phyloP scores from a whole-genome alignment of 75 land plant genomes.

The Picea glauca region DNA sequence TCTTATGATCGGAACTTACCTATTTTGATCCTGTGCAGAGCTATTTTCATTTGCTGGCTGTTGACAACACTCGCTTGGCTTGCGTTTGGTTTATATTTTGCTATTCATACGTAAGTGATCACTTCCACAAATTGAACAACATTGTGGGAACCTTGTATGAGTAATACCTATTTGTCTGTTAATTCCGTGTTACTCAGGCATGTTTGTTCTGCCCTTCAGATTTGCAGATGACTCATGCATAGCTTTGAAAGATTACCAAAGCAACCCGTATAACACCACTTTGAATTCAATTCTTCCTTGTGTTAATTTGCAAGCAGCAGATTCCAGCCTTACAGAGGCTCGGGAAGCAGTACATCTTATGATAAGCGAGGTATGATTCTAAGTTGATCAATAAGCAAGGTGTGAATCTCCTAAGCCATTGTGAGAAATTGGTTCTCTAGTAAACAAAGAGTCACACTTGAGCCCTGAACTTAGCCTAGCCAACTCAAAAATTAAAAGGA shows the following conservation, averaged over 20 bases:
- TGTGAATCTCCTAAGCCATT: too few relatives aligned
- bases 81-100: slow-evolving; percentile 40
- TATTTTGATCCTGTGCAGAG: slow-evolving; percentile 26
- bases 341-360: slow-evolving; percentile 37
- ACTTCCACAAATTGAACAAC: neutral
- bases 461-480: too few relatives aligned
- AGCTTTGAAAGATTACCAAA: slow-evolving; percentile 43
- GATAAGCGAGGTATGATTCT: slow-evolving; percentile 33
- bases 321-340: slow-evolving; percentile 22
- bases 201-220: slow-evolving; percentile 19
- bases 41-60: slow-evolving; percentile 38
- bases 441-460: too few relatives aligned
- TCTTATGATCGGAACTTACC: neutral
- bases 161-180: neutral
- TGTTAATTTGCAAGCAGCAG: slow-evolving; percentile 29
- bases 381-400: too few relatives aligned
- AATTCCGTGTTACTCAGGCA: neutral
- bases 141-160: neutral
- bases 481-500: too few relatives aligned
- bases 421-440: too few relatives aligned
- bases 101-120: slow-evolving; percentile 35
- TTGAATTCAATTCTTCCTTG: slow-evolving; percentile 58
- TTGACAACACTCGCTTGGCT: too few relatives aligned
- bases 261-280: slow-evolving; percentile 40
- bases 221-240: slow-evolving; percentile 53